Conservation (phyloP, 148 eudicot genomes). For the Nepenthes gracilis region DNA sequence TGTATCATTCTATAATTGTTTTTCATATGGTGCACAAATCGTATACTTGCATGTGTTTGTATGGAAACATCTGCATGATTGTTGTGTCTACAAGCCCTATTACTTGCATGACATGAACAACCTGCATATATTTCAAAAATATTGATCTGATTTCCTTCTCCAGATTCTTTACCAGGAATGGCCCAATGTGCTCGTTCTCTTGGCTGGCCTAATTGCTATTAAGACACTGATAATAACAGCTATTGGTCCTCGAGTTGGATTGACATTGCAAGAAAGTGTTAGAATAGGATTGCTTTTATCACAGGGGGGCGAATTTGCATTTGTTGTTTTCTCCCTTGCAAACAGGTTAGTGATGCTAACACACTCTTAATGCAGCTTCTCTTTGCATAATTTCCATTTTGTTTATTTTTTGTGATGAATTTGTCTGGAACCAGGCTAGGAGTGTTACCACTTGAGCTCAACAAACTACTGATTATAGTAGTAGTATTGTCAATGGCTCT, state of each 20-base stretch:
- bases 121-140: not conserved
- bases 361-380: not conserved
- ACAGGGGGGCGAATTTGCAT: constrained; percentile 98
- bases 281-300: constrained; percentile 93
- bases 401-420: constrained; percentile 6
- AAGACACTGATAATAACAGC: constrained; percentile 87
- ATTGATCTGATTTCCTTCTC: constrained; percentile 12
- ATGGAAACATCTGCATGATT: too few relatives aligned
- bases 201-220: constrained; percentile 80
- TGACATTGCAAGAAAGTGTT: constrained; percentile 73
- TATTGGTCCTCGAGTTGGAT: constrained; percentile 96
- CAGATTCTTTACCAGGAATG: constrained; percentile 89
- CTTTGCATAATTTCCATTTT: not conserved
- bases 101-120: too few relatives aligned
- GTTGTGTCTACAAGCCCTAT: too few relatives aligned
- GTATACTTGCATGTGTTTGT: too few relatives aligned
- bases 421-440: constrained; percentile 61
- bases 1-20: too few relatives aligned
- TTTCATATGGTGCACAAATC: too few relatives aligned
- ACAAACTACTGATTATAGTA: constrained; percentile 93
- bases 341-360: constrained; percentile 42
- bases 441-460: constrained; percentile 91
- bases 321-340: constrained; percentile 91
- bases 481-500: constrained; percentile 97
- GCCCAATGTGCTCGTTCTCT: constrained; percentile 86